Evolutionary conservation across 352 stramenopile species (phyloP).

Genomic region (Aphanomyces cochlioides): DNA sequence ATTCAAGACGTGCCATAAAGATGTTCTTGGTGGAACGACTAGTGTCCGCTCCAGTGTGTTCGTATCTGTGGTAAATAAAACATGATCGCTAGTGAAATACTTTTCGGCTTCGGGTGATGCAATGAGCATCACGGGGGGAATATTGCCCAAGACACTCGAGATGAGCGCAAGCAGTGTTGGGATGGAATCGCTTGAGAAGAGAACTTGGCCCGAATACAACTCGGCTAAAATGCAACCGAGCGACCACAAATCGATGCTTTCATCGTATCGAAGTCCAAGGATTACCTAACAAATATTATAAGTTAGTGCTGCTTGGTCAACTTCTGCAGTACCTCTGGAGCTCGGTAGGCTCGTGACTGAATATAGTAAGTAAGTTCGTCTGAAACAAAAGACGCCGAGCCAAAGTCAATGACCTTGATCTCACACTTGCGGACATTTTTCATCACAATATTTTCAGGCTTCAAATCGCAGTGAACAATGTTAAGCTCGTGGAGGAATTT

Average conservation of each 20-base stretch:
- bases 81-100: constrained; percentile 62
- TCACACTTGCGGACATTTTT: constrained; percentile 33
- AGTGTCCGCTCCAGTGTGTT: constrained; percentile 28
- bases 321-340: constrained; percentile 29
- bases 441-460: constrained; percentile 90
- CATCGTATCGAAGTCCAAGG: constrained; percentile 81
- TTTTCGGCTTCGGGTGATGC: constrained; percentile 47
- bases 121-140: constrained; percentile 56
- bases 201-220: constrained; percentile 78
- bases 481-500: constrained; percentile 83
- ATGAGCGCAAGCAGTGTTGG: constrained; percentile 91
- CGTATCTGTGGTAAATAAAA: constrained; percentile 46
- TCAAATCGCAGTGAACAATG: constrained; percentile 92
- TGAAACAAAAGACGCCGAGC: constrained; percentile 82
- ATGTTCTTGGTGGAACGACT: constrained; percentile 33
- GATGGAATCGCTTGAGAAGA: constrained; percentile 86
- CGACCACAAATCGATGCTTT: constrained; percentile 90
- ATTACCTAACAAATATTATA: constrained; percentile 72
- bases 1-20: constrained; percentile 54
- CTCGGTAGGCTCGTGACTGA: constrained; percentile 75
- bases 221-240: constrained; percentile 86
- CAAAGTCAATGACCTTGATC: constrained; percentile 94
- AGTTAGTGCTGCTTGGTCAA: neutral
- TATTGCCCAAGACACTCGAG: constrained; percentile 62
- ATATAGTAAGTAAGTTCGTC: constrained; percentile 87